phyloP scores from a whole-genome alignment of 495 filamentous ascomycete genomes.

The Pseudomonodictys pantanalensis region DNA sequence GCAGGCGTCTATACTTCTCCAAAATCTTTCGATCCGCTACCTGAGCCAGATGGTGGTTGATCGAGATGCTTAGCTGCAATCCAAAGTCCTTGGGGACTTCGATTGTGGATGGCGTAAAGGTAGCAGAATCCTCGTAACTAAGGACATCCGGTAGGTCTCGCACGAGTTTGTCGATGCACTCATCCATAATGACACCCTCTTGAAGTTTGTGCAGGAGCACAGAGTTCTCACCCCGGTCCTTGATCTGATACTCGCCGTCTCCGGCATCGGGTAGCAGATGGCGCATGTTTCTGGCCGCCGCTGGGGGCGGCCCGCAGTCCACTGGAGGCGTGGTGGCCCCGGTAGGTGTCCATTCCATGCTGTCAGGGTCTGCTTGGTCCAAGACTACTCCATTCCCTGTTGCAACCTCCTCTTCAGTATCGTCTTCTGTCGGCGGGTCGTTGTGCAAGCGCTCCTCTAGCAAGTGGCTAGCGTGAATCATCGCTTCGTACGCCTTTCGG shows the following conservation, averaged over 20 bases:
- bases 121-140: slow-evolving; percentile 25
- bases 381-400: neutral
- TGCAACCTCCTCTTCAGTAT: neutral
- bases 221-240: slow-evolving; percentile 9
- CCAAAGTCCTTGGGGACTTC: slow-evolving; percentile 35
- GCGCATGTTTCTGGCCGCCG: slow-evolving; percentile 8
- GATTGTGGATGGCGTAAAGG: slow-evolving; percentile 32
- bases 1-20: slow-evolving; percentile 30
- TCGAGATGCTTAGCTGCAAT: slow-evolving; percentile 33
- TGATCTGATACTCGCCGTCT: slow-evolving; percentile 1
- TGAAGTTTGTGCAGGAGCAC: slow-evolving; percentile 27
- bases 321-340: slow-evolving; percentile 12
- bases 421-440: neutral
- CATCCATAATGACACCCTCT: slow-evolving; percentile 28
- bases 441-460: slow-evolving; percentile 23
- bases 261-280: slow-evolving; percentile 13
- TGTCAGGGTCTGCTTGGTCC: slow-evolving; percentile 27
- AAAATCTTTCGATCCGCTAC: slow-evolving; percentile 30
- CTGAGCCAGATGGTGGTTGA: slow-evolving; percentile 35
- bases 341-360: slow-evolving; percentile 33
- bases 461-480: slow-evolving; percentile 27
- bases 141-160: slow-evolving; percentile 29
- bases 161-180: slow-evolving; percentile 33
- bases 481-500: slow-evolving; percentile 31
- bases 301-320: slow-evolving; percentile 14